phyloP scores from a whole-genome alignment of 768 basidiomycete species.

The Chalciporus sphaerocephalus region DNA sequence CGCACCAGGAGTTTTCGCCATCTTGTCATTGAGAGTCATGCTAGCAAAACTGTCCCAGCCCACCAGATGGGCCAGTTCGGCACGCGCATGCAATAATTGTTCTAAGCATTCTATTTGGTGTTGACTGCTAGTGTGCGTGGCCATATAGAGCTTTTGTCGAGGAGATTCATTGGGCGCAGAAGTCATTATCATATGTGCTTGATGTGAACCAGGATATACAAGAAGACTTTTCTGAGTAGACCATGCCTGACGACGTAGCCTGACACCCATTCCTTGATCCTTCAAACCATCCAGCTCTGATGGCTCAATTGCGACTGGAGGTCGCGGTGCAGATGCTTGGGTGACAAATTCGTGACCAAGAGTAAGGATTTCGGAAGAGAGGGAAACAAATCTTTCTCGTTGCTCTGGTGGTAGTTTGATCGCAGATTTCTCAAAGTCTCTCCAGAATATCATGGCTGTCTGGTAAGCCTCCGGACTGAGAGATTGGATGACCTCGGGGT shows the following conservation, averaged over 20 bases:
- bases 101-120: conserved; percentile 79
- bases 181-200: conserved; percentile 91
- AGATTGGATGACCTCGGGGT: conserved; percentile 59
- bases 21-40: conserved; percentile 88
- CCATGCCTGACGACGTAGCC: conserved; percentile 69
- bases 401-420: conserved; percentile 80
- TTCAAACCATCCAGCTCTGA: conserved; percentile 69
- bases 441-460: conserved; percentile 90
- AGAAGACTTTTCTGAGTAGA: conserved; percentile 72
- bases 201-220: conserved; percentile 81
- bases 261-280: conserved; percentile 71
- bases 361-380: conserved; percentile 84
- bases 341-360: conserved; percentile 85
- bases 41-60: conserved; percentile 84
- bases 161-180: conserved; percentile 83
- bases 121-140: conserved; percentile 69
- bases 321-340: conserved; percentile 57
- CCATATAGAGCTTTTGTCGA: conserved; percentile 76
- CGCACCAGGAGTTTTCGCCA: conserved; percentile 91
- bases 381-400: conserved; percentile 77
- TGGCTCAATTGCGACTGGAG: conserved; percentile 63
- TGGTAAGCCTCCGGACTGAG: conserved; percentile 73
- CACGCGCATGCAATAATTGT: conserved; percentile 66
- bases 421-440: conserved; percentile 96
- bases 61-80: conserved; percentile 77